Evolutionary conservation across 305 asterid species (phyloP).

Genomic region (Solanum hybrid): DNA sequence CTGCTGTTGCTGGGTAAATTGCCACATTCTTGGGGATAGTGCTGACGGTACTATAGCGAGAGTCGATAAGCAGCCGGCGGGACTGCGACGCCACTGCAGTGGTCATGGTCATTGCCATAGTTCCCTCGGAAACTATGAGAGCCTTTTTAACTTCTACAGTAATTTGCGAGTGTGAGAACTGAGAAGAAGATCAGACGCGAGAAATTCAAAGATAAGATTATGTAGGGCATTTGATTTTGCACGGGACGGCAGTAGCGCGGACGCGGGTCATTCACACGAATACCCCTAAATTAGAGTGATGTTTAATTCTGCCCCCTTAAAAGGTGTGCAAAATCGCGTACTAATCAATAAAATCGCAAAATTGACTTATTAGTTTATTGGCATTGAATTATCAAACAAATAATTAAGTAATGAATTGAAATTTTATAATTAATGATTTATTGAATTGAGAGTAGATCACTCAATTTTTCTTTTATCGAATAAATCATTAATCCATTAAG

Average conservation of each 20-base stretch:
- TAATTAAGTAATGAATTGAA: not conserved
- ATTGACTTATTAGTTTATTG: not conserved
- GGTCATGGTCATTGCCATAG: not conserved
- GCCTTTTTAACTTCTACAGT: not conserved
- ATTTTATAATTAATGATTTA: too few relatives aligned
- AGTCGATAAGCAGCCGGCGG: not conserved
- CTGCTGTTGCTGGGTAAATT: not conserved
- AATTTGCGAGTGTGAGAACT: not conserved
- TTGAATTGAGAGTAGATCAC: not conserved
- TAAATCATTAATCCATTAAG: not conserved
- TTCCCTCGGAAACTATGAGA: not conserved
- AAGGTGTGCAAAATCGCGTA: not conserved
- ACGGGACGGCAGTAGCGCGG: not conserved
- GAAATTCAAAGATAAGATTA: not conserved
- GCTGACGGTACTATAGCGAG: not conserved
- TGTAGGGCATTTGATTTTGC: not conserved
- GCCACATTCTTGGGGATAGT: not conserved
- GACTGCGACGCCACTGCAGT: not conserved
- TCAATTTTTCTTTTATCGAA: not conserved
- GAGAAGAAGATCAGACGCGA: too few relatives aligned
- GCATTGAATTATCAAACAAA: not conserved
- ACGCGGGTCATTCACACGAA: not conserved
- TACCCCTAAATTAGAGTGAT: not conserved
- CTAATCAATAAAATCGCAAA: too few relatives aligned
- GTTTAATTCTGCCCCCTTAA: not conserved